These are phyloP conservation scores for Gossypium sturtianum DNA, from an alignment of 345 rosid species.

Conservation along the genomic window DNA sequence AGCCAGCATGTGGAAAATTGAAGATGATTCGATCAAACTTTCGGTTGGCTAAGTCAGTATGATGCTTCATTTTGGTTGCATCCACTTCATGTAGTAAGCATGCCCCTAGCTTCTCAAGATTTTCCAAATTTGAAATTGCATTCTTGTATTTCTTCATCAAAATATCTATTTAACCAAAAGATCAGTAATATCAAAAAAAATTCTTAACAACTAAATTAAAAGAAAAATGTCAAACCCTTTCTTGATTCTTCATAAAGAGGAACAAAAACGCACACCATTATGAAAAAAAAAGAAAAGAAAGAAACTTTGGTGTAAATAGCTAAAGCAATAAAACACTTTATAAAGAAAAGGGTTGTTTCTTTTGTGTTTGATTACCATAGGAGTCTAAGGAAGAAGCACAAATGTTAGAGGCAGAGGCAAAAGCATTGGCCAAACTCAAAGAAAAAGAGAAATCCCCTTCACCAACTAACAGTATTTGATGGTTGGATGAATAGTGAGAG, in stretches of 20 bases:
- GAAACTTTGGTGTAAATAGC: not conserved
- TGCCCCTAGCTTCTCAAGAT: constrained; percentile 37
- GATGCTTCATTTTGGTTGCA: constrained; percentile 37
- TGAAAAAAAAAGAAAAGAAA: not conserved
- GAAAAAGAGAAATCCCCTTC: not conserved
- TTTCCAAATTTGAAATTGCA: constrained; percentile 35
- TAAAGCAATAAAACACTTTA: not conserved
- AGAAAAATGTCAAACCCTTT: not conserved
- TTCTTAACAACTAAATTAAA: too few relatives aligned
- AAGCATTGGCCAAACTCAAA: not conserved
- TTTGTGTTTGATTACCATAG: constrained; percentile 23
- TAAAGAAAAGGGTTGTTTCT: not conserved
- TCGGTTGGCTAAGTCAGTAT: constrained; percentile 24
- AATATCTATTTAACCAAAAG: constrained; percentile 18
- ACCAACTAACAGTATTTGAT: not conserved
- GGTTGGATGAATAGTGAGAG: not conserved
- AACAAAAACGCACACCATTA: not conserved
- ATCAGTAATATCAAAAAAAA: not conserved
- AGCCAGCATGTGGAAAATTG: constrained; percentile 65
- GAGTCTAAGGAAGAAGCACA: constrained; percentile 52
- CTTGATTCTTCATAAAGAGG: not conserved
- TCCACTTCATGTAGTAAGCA: constrained; percentile 42
- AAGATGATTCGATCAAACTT: constrained; percentile 46
- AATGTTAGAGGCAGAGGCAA: constrained; percentile 22
- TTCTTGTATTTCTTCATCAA: constrained; percentile 33